Evolutionary conservation across 2,329 filamentous ascomycete species (phyloP).

Genomic region (Penicillium sp.): DNA sequence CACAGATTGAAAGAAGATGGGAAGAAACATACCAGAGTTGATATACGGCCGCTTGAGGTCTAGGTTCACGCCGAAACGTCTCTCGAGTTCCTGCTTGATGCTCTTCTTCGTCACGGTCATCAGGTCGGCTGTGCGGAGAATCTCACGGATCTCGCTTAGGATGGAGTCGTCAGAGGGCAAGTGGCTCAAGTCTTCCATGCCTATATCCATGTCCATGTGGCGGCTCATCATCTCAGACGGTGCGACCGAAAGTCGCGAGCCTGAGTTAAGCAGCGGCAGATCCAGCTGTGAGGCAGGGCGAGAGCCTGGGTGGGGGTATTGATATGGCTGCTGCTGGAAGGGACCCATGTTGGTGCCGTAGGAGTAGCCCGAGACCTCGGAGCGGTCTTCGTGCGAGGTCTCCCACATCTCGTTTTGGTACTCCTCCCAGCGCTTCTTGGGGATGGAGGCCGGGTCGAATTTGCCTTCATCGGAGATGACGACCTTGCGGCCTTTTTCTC

Average conservation of each 20-base stretch:
- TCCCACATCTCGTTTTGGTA: conserved; percentile 98
- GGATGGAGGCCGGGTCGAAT: conserved; percentile 88
- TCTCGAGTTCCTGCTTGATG: conserved; percentile 89
- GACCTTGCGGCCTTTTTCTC: conserved; percentile 86
- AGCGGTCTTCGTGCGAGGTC: conserved; percentile 75
- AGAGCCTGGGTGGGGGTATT: conserved; percentile 52
- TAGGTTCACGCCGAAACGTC: conserved; percentile 78
- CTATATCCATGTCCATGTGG: conserved; percentile 65
- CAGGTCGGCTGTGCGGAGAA: conserved; percentile 82
- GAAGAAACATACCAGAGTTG: conserved; percentile 67
- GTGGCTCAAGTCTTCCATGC: conserved; percentile 68
- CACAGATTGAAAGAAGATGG: conserved; percentile 6
- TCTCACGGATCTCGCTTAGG: conserved; percentile 89
- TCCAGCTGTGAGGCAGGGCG: conserved; percentile 58
- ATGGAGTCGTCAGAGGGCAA: conserved; percentile 86
- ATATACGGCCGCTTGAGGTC: conserved; percentile 91
- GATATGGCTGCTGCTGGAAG: conserved; percentile 66
- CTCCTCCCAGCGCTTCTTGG: conserved; percentile 98
- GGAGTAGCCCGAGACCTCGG: conserved; percentile 86
- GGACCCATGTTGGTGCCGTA: conserved; percentile 79
- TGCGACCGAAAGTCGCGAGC: conserved; percentile 73
- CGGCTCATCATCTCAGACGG: conserved; percentile 67
- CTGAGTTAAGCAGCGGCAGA: conserved; percentile 47
- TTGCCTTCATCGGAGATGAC: conserved; percentile 96
- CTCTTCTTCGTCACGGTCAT: conserved; percentile 99